Evolutionary conservation across 768 basidiomycete species (phyloP).

Genomic region (Phylloporus sp.): DNA sequence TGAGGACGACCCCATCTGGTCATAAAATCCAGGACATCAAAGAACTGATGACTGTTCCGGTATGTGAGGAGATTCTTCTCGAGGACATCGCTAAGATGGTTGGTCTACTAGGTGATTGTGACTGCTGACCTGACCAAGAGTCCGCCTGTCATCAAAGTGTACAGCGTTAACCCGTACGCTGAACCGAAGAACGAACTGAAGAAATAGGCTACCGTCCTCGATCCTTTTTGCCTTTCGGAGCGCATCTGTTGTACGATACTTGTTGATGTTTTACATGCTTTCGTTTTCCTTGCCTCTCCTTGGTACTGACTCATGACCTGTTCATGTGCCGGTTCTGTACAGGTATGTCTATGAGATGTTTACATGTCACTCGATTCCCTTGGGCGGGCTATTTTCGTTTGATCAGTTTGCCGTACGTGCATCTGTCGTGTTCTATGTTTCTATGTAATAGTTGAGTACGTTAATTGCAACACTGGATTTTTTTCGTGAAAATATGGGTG

Average conservation of each 20-base stretch:
- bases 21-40: conserved; percentile 95
- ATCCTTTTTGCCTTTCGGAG: conserved; percentile 3
- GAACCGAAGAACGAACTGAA: conserved; percentile 37
- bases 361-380: conserved; percentile 19
- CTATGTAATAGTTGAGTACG: conserved; percentile 23
- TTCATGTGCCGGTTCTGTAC: conserved; percentile 28
- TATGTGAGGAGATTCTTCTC: conserved; percentile 36
- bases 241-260: conserved; percentile 29
- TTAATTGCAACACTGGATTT: conserved; percentile 15
- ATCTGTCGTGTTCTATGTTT: conserved; percentile 19
- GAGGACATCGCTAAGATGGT: conserved; percentile 4
- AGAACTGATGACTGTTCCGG: conserved; percentile 90
- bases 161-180: conserved; percentile 91
- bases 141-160: conserved; percentile 95
- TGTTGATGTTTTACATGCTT: conserved; percentile 27
- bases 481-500: conserved; percentile 1
- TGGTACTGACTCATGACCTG: conserved; percentile 28
- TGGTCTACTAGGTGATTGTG: conserved; percentile 68
- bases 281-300: conserved; percentile 28
- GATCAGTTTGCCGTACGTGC: conserved; percentile 10
- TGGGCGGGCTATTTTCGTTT: conserved; percentile 14
- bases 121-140: conserved; percentile 94
- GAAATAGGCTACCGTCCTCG: conserved; percentile 30
- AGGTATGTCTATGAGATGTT: conserved; percentile 26
- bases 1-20: conserved; percentile 65